These are phyloP conservation scores for Verticillium tricorpus DNA, from an alignment of 2,329 filamentous ascomycete species.

Conservation along the genomic window DNA sequence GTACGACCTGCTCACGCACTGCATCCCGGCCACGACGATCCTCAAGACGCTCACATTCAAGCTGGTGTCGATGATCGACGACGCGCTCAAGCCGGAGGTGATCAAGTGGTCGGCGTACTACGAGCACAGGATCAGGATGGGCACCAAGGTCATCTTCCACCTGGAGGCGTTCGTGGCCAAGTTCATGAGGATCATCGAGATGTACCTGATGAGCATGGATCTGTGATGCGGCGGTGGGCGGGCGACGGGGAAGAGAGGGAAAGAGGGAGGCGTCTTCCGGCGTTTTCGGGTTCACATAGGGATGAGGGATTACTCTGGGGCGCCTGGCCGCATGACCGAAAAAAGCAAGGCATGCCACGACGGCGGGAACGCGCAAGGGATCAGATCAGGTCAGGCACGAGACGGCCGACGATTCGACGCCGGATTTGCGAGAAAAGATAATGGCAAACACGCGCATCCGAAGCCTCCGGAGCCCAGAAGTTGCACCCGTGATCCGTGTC, in stretches of 20 bases:
- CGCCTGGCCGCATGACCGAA: not conserved
- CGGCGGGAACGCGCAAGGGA: not conserved
- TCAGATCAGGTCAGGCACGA: not conserved
- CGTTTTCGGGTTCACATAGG: not conserved
- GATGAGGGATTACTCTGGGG: not conserved
- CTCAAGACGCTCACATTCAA: conserved; percentile 95
- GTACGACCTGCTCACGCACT: conserved; percentile 96
- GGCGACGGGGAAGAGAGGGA: not conserved
- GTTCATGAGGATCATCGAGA: conserved; percentile 95
- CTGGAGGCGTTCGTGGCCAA: conserved; percentile 97
- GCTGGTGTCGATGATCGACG: conserved; percentile 80
- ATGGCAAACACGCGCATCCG: not conserved
- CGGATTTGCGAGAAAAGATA: not conserved
- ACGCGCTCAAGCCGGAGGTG: conserved; percentile 84
- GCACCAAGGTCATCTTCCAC: conserved; percentile 96
- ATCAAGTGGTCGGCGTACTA: conserved; percentile 97
- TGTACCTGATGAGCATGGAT: conserved; percentile 85
- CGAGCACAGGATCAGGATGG: conserved; percentile 88
- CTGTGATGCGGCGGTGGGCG: conserved; percentile 34
- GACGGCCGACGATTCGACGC: not conserved
- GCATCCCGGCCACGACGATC: conserved; percentile 91
- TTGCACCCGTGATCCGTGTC: not conserved
- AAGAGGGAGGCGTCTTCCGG: not conserved
- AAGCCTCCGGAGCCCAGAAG: not conserved
- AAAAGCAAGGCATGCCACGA: not conserved